Percentiles rank a stretch among this genome's conserved stretches.
phyloP scores from a whole-genome alignment of 2,329 filamentous ascomycete species.

The Colletotrichum navitas region DNA sequence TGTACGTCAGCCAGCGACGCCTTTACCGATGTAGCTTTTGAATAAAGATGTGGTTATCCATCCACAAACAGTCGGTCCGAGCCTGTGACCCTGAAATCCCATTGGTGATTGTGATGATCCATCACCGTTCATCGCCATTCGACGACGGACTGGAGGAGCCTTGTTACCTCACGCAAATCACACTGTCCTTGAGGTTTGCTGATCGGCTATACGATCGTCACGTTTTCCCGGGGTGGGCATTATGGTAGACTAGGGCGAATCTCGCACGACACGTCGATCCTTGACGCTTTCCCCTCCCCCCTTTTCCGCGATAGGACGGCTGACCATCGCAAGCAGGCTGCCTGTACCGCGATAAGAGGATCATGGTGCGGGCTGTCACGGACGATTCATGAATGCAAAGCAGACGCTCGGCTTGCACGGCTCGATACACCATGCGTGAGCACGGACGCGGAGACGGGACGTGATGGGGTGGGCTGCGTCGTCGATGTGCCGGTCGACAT shows the following conservation, averaged over 20 bases:
- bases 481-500: no score
- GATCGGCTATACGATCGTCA: neutral
- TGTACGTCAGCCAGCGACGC: slow-evolving; percentile 27
- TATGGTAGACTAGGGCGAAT: neutral
- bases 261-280: neutral
- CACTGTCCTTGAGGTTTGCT: no score
- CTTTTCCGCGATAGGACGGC: neutral
- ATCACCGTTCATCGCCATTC: neutral
- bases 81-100: neutral
- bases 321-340: neutral
- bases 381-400: no score
- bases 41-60: slow-evolving; percentile 36
- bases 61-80: neutral
- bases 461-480: no score
- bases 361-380: no score
- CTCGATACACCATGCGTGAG: no score
- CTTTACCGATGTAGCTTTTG: slow-evolving; percentile 31
- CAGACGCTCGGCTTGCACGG: no score
- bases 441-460: no score
- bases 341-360: no score
- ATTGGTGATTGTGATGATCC: neutral
- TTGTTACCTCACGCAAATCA: neutral
- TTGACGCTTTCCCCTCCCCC: neutral
- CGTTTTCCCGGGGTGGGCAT: neutral
- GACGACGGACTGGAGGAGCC: neutral